phyloP scores from a whole-genome alignment of 2,329 filamentous ascomycete species.

The Rhinocladiella similis region DNA sequence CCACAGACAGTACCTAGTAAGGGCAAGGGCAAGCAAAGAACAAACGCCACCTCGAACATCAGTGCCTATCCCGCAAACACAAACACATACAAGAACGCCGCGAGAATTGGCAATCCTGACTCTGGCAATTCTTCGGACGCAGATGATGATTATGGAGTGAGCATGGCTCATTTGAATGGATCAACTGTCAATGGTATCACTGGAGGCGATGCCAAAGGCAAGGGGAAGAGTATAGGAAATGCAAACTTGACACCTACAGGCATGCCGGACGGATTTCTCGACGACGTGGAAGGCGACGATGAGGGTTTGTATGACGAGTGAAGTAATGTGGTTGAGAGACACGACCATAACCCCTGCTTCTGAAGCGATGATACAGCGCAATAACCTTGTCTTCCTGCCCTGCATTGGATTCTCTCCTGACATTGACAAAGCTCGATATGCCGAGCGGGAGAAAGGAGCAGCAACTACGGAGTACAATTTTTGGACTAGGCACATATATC shows the following conservation, averaged over 20 bases:
- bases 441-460: too few species aligned
- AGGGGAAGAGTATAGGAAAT: conserved; percentile 36
- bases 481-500: too few species aligned
- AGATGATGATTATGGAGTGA: conserved; percentile 36
- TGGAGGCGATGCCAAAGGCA: conserved; percentile 37
- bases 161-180: conserved; percentile 34
- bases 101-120: conserved; percentile 27
- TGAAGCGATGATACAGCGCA: too few species aligned
- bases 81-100: conserved; percentile 17
- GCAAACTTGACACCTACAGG: conserved; percentile 22
- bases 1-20: conserved; percentile 22
- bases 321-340: neutral
- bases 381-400: too few species aligned
- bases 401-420: too few species aligned
- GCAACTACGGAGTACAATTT: too few species aligned
- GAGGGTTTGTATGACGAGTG: conserved; percentile 25
- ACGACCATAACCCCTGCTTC: too few species aligned
- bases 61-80: neutral
- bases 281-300: conserved; percentile 24
- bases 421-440: too few species aligned
- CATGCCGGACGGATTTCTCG: conserved; percentile 33
- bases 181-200: conserved; percentile 32
- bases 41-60: conserved; percentile 8
- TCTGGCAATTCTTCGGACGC: conserved; percentile 31
- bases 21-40: conserved; percentile 28